These are phyloP conservation scores for Mycena vitilis DNA, from an alignment of 768 basidiomycete genomes.

Conservation along the genomic window DNA sequence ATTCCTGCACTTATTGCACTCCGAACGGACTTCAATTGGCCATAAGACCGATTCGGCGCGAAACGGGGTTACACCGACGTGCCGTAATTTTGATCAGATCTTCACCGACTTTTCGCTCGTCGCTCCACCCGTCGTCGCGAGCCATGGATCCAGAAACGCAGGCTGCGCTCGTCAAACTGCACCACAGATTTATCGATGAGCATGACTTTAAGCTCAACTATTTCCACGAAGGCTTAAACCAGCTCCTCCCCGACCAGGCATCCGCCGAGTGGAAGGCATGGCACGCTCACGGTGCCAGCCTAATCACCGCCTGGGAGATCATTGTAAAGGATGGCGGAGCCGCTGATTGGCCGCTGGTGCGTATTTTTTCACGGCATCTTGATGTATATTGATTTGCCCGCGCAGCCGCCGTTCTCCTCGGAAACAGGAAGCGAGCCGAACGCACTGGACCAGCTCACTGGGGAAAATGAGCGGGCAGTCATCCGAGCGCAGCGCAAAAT, in stretches of 20 bases:
- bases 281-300: background rate
- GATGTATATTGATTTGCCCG: background rate
- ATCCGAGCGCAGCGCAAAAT: background rate
- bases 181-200: slow-evolving; percentile 10
- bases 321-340: slow-evolving; percentile 1
- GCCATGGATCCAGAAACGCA: background rate
- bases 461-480: background rate
- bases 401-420: slow-evolving; percentile 16
- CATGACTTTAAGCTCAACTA: background rate
- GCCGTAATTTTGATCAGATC: slow-evolving; percentile 2
- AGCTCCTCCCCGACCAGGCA: background rate
- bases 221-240: background rate
- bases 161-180: background rate
- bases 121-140: background rate
- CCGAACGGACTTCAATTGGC: no score
- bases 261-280: slow-evolving; percentile 1
- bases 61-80: background rate
- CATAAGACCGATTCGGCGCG: no score
- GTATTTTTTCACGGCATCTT: slow-evolving; percentile 3
- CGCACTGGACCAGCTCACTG: slow-evolving; percentile 3
- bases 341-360: slow-evolving; percentile 17
- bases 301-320: background rate
- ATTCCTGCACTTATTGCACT: no score
- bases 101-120: background rate
- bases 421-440: slow-evolving; percentile 1